phyloP scores from a whole-genome alignment of 2,329 filamentous ascomycete genomes.

The Septoria petroselini region DNA sequence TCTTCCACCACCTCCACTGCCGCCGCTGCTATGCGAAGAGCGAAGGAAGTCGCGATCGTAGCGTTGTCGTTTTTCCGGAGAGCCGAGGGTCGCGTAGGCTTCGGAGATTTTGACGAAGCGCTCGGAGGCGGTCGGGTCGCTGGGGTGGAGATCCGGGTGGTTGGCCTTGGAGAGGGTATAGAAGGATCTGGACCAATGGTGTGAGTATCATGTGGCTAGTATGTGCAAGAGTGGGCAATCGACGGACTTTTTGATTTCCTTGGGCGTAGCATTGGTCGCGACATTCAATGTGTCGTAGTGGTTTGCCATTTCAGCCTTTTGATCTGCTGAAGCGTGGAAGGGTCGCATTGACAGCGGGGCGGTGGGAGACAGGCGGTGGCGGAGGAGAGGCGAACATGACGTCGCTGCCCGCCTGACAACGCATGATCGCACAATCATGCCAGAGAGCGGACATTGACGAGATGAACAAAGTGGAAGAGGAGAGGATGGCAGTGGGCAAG shows the following conservation, averaged over 20 bases:
- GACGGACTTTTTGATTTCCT: conserved; percentile 78
- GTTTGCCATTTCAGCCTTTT: conserved; percentile 45
- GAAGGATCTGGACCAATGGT: conserved; percentile 51
- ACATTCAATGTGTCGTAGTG: conserved; percentile 83
- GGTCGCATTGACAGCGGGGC: conserved; percentile 13
- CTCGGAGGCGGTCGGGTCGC: conserved; percentile 66
- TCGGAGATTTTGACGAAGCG: conserved; percentile 57
- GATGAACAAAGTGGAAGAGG: background rate
- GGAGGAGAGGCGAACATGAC: conserved; percentile 2
- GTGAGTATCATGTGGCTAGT: background rate
- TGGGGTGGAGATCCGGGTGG: conserved; percentile 86
- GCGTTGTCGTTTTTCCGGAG: conserved; percentile 67
- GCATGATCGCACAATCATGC: conserved; percentile 36
- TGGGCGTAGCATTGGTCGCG: conserved; percentile 62
- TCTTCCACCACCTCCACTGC: conserved; percentile 31
- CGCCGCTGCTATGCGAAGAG: conserved; percentile 33
- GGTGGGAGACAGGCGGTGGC: background rate
- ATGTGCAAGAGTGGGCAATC: background rate
- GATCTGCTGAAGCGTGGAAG: conserved; percentile 26
- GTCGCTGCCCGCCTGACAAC: conserved; percentile 30
- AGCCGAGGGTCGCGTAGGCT: conserved; percentile 35
- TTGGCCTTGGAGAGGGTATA: conserved; percentile 86
- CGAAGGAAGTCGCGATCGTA: conserved; percentile 72
- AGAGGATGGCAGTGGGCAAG: background rate
- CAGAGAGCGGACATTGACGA: conserved; percentile 27